A percentile compares a stretch with the other conserved stretches of the same genome.
Conservation (phyloP, 768 basidiomycete species). For the Suillus alpinus region DNA sequence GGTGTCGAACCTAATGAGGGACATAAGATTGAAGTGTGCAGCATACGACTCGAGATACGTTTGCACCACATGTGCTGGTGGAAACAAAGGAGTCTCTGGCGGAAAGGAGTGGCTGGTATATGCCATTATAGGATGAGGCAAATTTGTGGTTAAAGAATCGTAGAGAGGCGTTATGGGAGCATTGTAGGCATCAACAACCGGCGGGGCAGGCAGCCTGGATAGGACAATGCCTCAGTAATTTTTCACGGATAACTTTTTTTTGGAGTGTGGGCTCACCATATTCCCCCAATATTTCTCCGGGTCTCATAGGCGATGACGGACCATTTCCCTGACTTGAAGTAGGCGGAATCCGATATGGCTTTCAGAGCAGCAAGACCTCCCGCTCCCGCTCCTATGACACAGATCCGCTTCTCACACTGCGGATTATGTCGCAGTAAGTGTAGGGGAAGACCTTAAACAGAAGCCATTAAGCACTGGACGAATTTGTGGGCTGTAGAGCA, state of each 20-base stretch:
- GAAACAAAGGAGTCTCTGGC: constrained; percentile 69
- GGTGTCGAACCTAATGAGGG: constrained; percentile 63
- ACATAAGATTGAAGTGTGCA: constrained; percentile 52
- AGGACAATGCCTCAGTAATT: not conserved
- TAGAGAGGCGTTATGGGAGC: constrained; percentile 67
- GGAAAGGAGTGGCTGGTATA: constrained; percentile 65
- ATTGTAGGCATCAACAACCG: constrained; percentile 37
- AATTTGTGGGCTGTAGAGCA: not conserved
- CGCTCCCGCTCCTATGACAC: constrained; percentile 77
- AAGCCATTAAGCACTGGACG: not conserved
- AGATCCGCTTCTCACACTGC: constrained; percentile 41
- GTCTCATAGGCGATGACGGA: constrained; percentile 60
- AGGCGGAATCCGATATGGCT: constrained; percentile 53
- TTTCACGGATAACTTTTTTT: not conserved
- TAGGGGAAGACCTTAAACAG: not conserved
- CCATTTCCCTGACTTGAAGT: constrained; percentile 64
- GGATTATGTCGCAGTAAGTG: not conserved
- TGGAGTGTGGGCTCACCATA: constrained; percentile 54
- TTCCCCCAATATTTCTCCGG: constrained; percentile 63
- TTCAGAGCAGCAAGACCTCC: constrained; percentile 71
- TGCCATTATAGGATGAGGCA: constrained; percentile 78
- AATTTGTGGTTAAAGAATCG: constrained; percentile 77
- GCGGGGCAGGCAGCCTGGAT: constrained; percentile 54
- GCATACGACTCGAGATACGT: constrained; percentile 72
- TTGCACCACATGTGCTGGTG: constrained; percentile 56